A percentile compares a stretch with the other conserved stretches of the same genome.
These are phyloP conservation scores for Maudiozyma serrabonitensis DNA, from an alignment of 805 yeast genomes.

Conservation along the genomic window DNA sequence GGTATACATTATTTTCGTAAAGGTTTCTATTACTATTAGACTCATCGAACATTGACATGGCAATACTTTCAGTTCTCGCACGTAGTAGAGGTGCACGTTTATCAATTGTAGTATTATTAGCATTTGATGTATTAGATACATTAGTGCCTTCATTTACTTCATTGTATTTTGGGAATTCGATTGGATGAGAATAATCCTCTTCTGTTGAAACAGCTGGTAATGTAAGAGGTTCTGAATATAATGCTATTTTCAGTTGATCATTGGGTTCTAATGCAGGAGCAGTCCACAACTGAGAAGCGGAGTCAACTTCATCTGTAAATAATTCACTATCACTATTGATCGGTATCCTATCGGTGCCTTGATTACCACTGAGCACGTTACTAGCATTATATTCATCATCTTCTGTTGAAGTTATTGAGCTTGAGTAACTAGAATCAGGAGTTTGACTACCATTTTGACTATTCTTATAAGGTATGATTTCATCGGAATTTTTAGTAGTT, in stretches of 20 bases:
- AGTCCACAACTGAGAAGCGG: conserved; percentile 27
- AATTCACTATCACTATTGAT: conserved; percentile 6
- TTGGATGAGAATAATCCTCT: conserved; percentile 1
- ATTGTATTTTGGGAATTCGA: background rate
- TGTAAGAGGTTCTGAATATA: conserved; percentile 2
- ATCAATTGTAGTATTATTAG: background rate
- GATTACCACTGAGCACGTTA: background rate
- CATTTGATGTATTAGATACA: background rate
- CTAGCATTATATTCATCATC: background rate
- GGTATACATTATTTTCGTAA: background rate
- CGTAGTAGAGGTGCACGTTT: background rate
- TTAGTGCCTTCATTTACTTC: background rate
- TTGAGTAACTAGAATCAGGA: background rate
- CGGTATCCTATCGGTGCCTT: background rate
- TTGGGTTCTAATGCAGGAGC: conserved; percentile 33
- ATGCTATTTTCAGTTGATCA: conserved; percentile 30
- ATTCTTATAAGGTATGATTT: background rate
- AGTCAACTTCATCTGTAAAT: conserved; percentile 17
- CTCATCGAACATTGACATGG: background rate
- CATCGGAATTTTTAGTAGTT: background rate
- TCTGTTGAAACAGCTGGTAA: background rate
- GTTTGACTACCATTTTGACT: background rate
- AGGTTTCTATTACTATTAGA: background rate
- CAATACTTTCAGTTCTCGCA: conserved; percentile 1
- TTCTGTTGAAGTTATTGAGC: background rate